A percentile compares a stretch with the other conserved stretches of the same genome.
These are phyloP conservation scores for Teunomyces barrocoloradensis DNA, from an alignment of 805 yeast species.

Conservation along the genomic window DNA sequence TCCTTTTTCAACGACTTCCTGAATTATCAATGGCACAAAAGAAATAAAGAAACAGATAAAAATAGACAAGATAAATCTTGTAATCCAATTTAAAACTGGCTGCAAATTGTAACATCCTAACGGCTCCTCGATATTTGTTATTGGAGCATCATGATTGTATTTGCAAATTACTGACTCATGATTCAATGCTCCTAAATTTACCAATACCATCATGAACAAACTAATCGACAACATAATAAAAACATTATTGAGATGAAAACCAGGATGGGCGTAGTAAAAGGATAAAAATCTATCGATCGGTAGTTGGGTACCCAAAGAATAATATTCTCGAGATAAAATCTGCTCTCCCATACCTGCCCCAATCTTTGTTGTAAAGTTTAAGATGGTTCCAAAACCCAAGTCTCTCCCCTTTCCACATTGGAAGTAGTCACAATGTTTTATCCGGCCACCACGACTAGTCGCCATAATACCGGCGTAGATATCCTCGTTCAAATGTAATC, in stretches of 20 bases:
- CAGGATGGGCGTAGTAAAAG: slow-evolving; percentile 95
- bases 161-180: slow-evolving; percentile 70
- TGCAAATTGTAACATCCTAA: slow-evolving; percentile 80
- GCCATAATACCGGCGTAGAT: slow-evolving; percentile 96
- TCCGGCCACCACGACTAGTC: slow-evolving; percentile 83
- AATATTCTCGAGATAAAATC: slow-evolving; percentile 85
- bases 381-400: slow-evolving; percentile 86
- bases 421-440: slow-evolving; percentile 91
- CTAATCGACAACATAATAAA: slow-evolving; percentile 87
- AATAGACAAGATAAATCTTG: slow-evolving; percentile 82
- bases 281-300: slow-evolving; percentile 89
- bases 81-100: slow-evolving; percentile 90
- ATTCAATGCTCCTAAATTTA: slow-evolving; percentile 75
- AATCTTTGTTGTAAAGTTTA: slow-evolving; percentile 91
- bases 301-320: slow-evolving; percentile 82
- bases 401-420: slow-evolving; percentile 98
- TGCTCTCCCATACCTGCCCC: slow-evolving; percentile 99
- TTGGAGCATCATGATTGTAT: slow-evolving; percentile 64
- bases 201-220: slow-evolving; percentile 73
- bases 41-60: slow-evolving; percentile 92
- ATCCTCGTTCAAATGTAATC: slow-evolving; percentile 90
- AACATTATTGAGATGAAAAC: slow-evolving; percentile 88
- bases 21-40: slow-evolving; percentile 81
- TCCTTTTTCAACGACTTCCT: slow-evolving; percentile 87
- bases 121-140: slow-evolving; percentile 72